Percentiles rank a stretch among this genome's conserved stretches.
Evolutionary conservation across 1,139 yeast species (phyloP).

Genomic region (Taphrina flavorubra): DNA sequence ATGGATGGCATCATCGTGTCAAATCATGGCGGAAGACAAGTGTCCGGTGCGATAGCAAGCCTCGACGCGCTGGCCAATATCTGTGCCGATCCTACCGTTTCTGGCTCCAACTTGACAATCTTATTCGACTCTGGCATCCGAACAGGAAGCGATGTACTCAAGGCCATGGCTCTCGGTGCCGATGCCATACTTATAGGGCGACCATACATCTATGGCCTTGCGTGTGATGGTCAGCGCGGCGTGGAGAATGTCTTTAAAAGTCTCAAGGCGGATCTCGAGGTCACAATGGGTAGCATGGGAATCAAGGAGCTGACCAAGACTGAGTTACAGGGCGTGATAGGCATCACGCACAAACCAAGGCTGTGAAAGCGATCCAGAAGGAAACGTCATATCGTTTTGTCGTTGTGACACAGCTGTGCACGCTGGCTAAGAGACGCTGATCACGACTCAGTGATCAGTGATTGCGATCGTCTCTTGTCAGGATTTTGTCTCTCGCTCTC

Average conservation of each 20-base stretch:
- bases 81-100: constrained; percentile 55
- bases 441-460: too few species aligned
- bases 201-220: constrained; percentile 75
- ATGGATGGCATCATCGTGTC: constrained; percentile 72
- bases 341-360: background rate
- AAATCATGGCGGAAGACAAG: constrained; percentile 83
- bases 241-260: constrained; percentile 58
- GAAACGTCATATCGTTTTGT: too few species aligned
- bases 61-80: constrained; percentile 70
- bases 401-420: background rate
- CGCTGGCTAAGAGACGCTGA: background rate
- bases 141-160: constrained; percentile 71
- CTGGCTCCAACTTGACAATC: constrained; percentile 58
- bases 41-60: constrained; percentile 71
- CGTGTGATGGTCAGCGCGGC: constrained; percentile 76
- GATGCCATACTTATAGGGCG: constrained; percentile 78
- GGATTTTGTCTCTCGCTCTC: too few species aligned
- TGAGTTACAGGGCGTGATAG: constrained; percentile 23
- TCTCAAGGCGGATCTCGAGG: constrained; percentile 46
- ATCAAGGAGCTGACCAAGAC: constrained; percentile 32
- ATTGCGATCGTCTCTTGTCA: too few species aligned
- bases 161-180: constrained; percentile 77
- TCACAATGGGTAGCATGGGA: constrained; percentile 46
- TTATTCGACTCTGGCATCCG: constrained; percentile 77
- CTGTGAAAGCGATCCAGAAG: background rate